These are phyloP conservation scores for Colletotrichum sp. DNA, from an alignment of 2,329 filamentous ascomycete genomes.

Conservation along the genomic window DNA sequence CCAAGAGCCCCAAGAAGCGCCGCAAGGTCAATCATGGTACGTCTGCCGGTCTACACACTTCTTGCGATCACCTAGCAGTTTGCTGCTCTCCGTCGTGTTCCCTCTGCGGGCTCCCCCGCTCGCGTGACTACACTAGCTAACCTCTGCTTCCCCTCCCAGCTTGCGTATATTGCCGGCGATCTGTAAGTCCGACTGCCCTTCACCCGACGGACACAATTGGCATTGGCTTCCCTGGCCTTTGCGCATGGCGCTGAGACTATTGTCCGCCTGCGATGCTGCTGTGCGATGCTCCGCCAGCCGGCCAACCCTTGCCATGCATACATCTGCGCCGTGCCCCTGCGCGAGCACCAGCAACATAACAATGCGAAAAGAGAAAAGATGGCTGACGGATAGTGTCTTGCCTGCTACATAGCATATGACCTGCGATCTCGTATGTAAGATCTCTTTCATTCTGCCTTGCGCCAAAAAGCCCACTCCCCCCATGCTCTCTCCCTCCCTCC, in stretches of 20 bases:
- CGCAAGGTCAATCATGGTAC: constrained; percentile 90
- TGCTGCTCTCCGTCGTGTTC: constrained; percentile 13
- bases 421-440: constrained; percentile 80
- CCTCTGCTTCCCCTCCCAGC: constrained; percentile 59
- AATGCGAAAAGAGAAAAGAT: constrained; percentile 25
- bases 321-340: not conserved
- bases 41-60: constrained; percentile 37
- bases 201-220: constrained; percentile 28
- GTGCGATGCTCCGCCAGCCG: constrained; percentile 15
- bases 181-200: constrained; percentile 67
- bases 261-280: not conserved
- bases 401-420: constrained; percentile 78
- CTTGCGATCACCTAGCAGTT: not conserved
- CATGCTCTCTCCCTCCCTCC: not conserved
- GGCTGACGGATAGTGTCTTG: constrained; percentile 50
- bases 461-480: not conserved
- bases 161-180: constrained; percentile 88
- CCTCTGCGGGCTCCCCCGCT: constrained; percentile 13
- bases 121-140: constrained; percentile 23
- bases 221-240: not conserved
- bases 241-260: constrained; percentile 5
- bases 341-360: not conserved
- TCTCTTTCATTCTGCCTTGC: constrained; percentile 14
- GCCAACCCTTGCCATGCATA: constrained; percentile 9
- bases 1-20: constrained; percentile 77